Evolutionary conservation across 2,329 filamentous ascomycete genomes (phyloP).

Genomic region (Trichoderma sp.): DNA sequence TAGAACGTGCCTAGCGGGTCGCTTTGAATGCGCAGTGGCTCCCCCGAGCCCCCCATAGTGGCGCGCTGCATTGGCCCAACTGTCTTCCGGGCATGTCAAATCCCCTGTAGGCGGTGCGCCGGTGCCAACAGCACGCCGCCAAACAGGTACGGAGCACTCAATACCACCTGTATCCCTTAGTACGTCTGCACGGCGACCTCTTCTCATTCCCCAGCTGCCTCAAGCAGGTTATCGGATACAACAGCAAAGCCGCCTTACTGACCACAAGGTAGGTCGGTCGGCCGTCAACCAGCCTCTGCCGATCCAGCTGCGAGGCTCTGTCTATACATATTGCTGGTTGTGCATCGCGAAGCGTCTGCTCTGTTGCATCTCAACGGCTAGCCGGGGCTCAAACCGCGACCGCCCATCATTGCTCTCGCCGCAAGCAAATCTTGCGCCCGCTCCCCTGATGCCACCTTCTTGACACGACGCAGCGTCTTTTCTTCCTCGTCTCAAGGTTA

Average conservation of each 20-base stretch:
- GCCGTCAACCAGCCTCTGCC: constrained; percentile 5
- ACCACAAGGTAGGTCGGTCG: constrained; percentile 1
- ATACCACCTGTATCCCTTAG: constrained; percentile 9
- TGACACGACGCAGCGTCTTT: constrained; percentile 9
- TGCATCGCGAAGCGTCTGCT: constrained; percentile 13
- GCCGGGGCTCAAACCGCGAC: constrained; percentile 10
- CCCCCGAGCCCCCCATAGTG: neutral
- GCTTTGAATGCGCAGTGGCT: neutral
- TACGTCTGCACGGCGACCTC: constrained; percentile 7
- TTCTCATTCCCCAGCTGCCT: constrained; percentile 7
- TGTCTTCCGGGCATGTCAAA: neutral
- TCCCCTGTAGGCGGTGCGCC: constrained; percentile 14
- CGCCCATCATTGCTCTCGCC: constrained; percentile 6
- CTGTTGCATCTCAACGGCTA: neutral
- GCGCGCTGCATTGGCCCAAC: neutral
- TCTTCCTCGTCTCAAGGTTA: neutral
- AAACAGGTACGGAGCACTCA: constrained; percentile 3
- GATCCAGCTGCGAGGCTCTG: neutral
- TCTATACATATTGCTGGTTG: neutral
- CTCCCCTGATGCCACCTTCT: constrained; percentile 17
- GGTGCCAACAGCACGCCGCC: constrained; percentile 13
- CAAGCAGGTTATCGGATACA: constrained; percentile 3
- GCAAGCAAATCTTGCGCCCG: constrained; percentile 17
- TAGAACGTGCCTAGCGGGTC: neutral
- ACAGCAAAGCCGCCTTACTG: constrained; percentile 7